Evolutionary conservation across 176 grass and related monocot genomes (phyloP), one percentile per base, ranked within the genome.

Genomic region (Melocanna baccifera): DNA sequence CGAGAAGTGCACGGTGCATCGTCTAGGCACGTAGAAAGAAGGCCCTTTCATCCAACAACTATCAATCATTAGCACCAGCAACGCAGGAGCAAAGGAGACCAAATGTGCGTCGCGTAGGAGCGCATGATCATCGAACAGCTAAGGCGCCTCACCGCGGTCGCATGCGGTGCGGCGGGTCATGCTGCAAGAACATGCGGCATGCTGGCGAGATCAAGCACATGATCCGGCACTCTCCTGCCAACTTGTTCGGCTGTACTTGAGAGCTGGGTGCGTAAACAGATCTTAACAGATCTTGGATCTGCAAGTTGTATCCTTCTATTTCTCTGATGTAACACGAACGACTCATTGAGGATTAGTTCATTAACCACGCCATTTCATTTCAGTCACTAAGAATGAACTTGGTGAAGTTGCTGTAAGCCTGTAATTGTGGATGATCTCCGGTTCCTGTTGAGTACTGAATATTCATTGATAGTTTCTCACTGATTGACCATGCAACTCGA

Each of bases 161-260:
- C 64, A 3, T 30, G 28, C 12, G 25, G 55, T 29, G 40, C 46
- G 29, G 78, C 30, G 32, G 58, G 66, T 50, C 46, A 74, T 76
- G 61, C 26, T 37, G 78, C 73, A 72, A 62, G 73, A 64, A 9
- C 80, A 72, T 32, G 80, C 73, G 12, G 66, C 41, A 32, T 88
- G 81, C 57, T 5, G 67, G 74, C 74, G 55, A 79, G 67, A 58
- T 79, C 13, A 47, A 42, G 20, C 18, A 61, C 56, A 82, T 59
- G 48, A 82, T 68, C 61, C 15, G 19, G 78, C 78, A 67, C 30
- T 30, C 64, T 48, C 46, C 59, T 81, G 46, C 19, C 78, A 75
- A 45, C 62, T 36, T 59, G 85, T 46, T 73, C 45, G 15, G 58
- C 39, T 53, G 56, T 18, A 56, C 18, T 67, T 47, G 12, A 20